phyloP scores from a whole-genome alignment of 768 basidiomycete genomes.

The Peribolospora kevripleyi region DNA sequence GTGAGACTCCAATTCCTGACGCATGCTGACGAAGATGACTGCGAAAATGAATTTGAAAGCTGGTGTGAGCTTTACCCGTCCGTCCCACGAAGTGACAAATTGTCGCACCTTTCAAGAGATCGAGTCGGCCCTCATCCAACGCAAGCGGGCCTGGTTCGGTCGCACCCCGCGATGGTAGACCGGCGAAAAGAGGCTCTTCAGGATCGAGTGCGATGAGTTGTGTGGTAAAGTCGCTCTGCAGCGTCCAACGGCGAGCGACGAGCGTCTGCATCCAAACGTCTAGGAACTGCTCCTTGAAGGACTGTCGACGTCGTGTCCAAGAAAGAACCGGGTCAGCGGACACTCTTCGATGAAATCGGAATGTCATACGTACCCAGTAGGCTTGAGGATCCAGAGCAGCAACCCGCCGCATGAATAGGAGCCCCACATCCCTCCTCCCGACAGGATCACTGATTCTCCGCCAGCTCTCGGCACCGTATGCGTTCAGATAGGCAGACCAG shows the following conservation, averaged over 20 bases:
- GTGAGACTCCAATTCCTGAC: no score
- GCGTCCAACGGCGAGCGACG: constrained; percentile 8
- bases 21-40: no score
- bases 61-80: no score
- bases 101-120: no score
- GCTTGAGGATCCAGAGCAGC: constrained; percentile 8
- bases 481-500: constrained; percentile 36
- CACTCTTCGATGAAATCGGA: background rate
- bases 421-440: constrained; percentile 34
- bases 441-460: constrained; percentile 30
- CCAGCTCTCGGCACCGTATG: constrained; percentile 31
- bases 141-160: constrained; percentile 1
- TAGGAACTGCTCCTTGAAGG: constrained; percentile 9
- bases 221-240: constrained; percentile 9
- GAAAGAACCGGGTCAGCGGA: background rate
- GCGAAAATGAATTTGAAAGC: no score
- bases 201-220: constrained; percentile 4
- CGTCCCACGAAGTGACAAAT: no score
- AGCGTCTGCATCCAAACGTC: constrained; percentile 13
- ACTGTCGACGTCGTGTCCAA: background rate
- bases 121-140: background rate
- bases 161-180: constrained; percentile 76
- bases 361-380: constrained; percentile 8
- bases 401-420: constrained; percentile 31
- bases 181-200: constrained; percentile 1